Evolutionary conservation across 78 protist species (phyloP).

Genomic region (Planoprotostelium fungivorum): DNA sequence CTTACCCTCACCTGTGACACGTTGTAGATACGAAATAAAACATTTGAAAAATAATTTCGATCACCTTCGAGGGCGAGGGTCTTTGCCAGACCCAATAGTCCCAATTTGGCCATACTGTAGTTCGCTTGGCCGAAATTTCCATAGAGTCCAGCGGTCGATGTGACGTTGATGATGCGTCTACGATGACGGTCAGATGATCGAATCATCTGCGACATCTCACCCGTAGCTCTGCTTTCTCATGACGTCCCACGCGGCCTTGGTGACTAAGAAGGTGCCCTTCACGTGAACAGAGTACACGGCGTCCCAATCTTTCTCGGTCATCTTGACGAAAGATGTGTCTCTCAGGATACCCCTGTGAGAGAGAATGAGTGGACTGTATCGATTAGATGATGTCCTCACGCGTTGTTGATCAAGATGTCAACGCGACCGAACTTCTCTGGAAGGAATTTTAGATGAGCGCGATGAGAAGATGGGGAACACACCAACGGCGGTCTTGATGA

Average conservation of each 20-base stretch:
- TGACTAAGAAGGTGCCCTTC: conserved; percentile 64
- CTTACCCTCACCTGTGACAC: conserved; percentile 9
- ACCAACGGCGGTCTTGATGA: conserved; percentile 67
- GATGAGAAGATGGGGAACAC: neutral
- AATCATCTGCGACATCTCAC: neutral
- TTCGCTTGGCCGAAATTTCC: conserved; percentile 87
- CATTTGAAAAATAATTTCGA: too few species aligned
- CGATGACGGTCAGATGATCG: neutral
- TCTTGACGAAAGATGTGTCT: conserved; percentile 63
- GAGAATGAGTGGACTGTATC: neutral
- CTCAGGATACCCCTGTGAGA: conserved; percentile 63
- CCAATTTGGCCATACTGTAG: conserved; percentile 76
- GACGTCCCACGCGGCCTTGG: conserved; percentile 80
- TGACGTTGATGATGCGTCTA: neutral
- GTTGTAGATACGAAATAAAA: too few species aligned
- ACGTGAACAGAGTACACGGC: conserved; percentile 65
- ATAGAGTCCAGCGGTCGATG: conserved; percentile 33
- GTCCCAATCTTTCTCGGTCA: conserved; percentile 81
- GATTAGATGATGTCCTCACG: conserved; percentile 3
- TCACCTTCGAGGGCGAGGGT: conserved; percentile 78
- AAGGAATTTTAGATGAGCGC: neutral
- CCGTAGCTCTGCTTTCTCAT: conserved; percentile 74
- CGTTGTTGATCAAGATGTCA: conserved; percentile 84
- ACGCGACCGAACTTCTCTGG: conserved; percentile 67
- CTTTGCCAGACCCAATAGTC: conserved; percentile 63